Evolutionary conservation across 371 early-diverging fungal species (phyloP).

Genomic region (Apophysomyces elegans): DNA sequence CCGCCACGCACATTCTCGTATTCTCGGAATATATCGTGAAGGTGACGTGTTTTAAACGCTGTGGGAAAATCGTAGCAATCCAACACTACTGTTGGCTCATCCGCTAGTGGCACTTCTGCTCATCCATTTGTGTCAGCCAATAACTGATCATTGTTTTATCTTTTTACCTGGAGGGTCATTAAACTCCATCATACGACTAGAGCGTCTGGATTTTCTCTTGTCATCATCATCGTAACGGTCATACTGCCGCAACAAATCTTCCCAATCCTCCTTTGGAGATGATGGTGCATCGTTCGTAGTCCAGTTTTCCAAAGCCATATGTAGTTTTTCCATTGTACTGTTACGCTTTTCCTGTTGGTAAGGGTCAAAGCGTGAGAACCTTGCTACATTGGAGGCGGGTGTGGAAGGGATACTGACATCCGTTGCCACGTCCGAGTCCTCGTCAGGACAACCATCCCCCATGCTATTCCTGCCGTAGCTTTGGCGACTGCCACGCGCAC

Average conservation of each 20-base stretch:
- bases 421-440: slow-evolving; percentile 7
- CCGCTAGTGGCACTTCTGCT: slow-evolving; percentile 44
- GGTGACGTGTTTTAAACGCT: slow-evolving; percentile 54
- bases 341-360: slow-evolving; percentile 5
- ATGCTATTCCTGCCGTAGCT: slow-evolving; percentile 5
- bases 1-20: slow-evolving; percentile 66
- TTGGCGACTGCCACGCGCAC: slow-evolving; percentile 6
- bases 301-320: background rate
- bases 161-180: slow-evolving; percentile 43
- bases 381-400: slow-evolving; percentile 8
- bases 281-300: background rate
- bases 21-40: slow-evolving; percentile 58
- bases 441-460: slow-evolving; percentile 7
- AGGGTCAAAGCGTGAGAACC: slow-evolving; percentile 11
- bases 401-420: slow-evolving; percentile 22
- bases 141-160: background rate
- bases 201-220: slow-evolving; percentile 34
- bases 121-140: background rate
- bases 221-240: slow-evolving; percentile 41
- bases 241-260: slow-evolving; percentile 44
- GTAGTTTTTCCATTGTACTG: slow-evolving; percentile 3
- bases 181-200: slow-evolving; percentile 48
- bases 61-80: slow-evolving; percentile 60
- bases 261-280: slow-evolving; percentile 26
- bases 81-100: slow-evolving; percentile 50